Percentiles rank a stretch among this genome's conserved stretches.
Evolutionary conservation across 2,329 filamentous ascomycete genomes (phyloP).

Genomic region (Eurotiales sp.): DNA sequence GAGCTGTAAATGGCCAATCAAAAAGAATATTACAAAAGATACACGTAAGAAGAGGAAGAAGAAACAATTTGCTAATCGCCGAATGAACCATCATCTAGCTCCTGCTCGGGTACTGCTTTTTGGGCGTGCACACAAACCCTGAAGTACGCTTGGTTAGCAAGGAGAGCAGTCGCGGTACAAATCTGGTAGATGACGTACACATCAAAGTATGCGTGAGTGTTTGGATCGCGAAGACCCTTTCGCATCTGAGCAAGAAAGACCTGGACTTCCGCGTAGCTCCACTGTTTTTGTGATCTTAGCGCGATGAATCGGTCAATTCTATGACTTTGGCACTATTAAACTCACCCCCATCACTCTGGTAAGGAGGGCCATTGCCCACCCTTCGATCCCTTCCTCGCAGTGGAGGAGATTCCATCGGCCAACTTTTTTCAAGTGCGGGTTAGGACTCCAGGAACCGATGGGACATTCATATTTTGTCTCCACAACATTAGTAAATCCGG

Average conservation of each 20-base stretch:
- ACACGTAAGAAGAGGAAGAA: too few relatives aligned
- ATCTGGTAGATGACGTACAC: conserved; percentile 17
- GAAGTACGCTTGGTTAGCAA: conserved; percentile 13
- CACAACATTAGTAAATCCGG: conserved; percentile 50
- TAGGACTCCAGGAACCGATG: conserved; percentile 8
- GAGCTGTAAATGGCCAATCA: too few relatives aligned
- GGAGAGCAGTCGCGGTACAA: neutral
- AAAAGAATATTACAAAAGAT: too few relatives aligned
- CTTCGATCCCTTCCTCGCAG: conserved; percentile 8
- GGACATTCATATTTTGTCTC: conserved; percentile 25
- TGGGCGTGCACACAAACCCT: conserved; percentile 5
- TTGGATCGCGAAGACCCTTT: conserved; percentile 20
- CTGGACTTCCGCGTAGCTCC: conserved; percentile 22
- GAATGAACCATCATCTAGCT: neutral
- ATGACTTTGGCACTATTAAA: neutral
- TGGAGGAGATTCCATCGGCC: conserved; percentile 5
- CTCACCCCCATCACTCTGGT: conserved; percentile 28
- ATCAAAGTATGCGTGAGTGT: conserved; percentile 21
- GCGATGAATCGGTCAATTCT: neutral
- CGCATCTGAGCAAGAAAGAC: conserved; percentile 23
- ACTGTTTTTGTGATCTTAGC: conserved; percentile 13
- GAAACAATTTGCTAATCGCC: too few relatives aligned
- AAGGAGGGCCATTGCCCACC: conserved; percentile 29
- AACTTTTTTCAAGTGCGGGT: neutral
- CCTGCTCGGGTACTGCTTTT: neutral